Base-by-base conservation (phyloP, 345 rosid genomes). In the Gynandropsis gynandra region DNA sequence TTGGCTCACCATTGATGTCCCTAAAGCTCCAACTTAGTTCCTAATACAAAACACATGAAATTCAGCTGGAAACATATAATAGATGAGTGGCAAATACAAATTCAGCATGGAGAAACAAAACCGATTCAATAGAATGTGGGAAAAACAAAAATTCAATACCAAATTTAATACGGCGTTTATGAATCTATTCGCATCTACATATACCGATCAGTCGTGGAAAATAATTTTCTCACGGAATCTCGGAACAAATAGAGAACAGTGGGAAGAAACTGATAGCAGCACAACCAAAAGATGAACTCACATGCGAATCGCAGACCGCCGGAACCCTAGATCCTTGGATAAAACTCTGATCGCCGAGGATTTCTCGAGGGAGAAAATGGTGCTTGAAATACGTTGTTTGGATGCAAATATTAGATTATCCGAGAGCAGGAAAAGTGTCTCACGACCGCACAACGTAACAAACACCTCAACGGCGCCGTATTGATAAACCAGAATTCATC, bases 1-100 rank as follows among this genome's bases (percentile, higher is more conserved):
- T 70, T 50, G 66, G 49, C 60, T 54, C 67, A 66, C 66, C 63
- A 63, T 16, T 42, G 63, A 75, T 29, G 21, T 32, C 49, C 51
- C 43, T 35, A 37, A 63, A 14, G 18, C 33, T 51, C 58, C 47
- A 31, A 42, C 43, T 16, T 48, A 57, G 31, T 52, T 36, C 19
- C 45, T 35, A 19, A 33, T 49, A 65, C 17, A 52, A 52, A 50
- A 39, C 13, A n/a, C 42, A 1, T 34, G 42, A 20, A 62, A 33
- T 10, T 16, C 29, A 39, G 18, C 4, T 16, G 16, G 47, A 44
- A 51, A 44, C 39, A 27, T 36, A 14, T 27, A 39, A 18, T 11
- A 52, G 27, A 62, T 38, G 41, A 17, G 51, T 2, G 5, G 29
- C 5, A 24, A 2, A 24, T 24, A 5, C 29, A 24, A 24, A 24